Evolutionary conservation across 768 basidiomycete species (phyloP), one percentile per base, ranked within the genome.

Genomic region (Agaricus sinodeliciosus): DNA sequence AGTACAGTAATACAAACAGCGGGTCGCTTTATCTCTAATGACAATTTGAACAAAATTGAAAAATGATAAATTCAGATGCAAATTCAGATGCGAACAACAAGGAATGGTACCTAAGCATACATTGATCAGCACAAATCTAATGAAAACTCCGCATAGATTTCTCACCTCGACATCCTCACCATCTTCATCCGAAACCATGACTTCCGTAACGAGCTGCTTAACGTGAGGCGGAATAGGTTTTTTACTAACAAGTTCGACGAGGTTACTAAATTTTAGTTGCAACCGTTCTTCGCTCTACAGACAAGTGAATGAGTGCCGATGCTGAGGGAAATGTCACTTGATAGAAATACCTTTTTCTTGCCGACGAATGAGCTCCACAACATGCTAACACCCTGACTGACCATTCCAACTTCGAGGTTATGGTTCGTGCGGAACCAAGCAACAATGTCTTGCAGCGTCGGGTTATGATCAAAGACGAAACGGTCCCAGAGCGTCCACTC

Each of bases 401-500:
- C 90, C 96, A 99, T 99, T 48, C 82, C 84, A 48, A 98, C 76
- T 35, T 93, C 86, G 31, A 98, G 82, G 28, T 84, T 84, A 68
- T 98, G 90, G 55, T 87, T 79, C 45, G 75, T 75, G 71, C 83
- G 74, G 81, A 98, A 97, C 80, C 81, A 92, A 49, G 80, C 67
- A 28, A 95, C 68, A 64, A 99, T 82, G 15, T 96, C 85, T 62
- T 85, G 74, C 55, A 99, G 77, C 4, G 93, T 90, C 3, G 94
- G 90, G 66, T 98, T 85, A 60, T 86, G 83, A 63, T 81, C 77
- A 69, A 99, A 90, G 68, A 92, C 87, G 73, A 98, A 91, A 49
- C 95, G 85, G 70, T 98, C 94, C 95, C 95, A 98, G 37, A 99
- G 78, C 3, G 96, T 97, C 95, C 95, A 99, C 58, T 95, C 92